Conservation (phyloP, 352 stramenopile species). For the Phytophthora agathidicida region DNA sequence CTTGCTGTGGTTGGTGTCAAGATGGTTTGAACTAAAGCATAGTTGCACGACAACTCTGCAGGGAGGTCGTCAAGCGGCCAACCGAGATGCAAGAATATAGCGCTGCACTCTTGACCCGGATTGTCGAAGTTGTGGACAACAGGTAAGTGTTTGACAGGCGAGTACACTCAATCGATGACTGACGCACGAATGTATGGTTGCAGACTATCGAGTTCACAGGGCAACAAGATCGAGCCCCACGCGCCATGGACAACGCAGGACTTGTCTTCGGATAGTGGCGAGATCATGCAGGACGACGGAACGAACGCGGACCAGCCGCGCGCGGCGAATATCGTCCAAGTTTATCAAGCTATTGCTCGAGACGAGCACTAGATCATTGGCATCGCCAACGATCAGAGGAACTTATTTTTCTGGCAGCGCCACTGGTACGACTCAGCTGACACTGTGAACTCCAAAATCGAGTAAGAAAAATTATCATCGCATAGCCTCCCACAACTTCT, state of each 20-base stretch:
- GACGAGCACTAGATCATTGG: neutral
- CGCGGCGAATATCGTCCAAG: conserved; percentile 4
- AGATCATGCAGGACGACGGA: neutral
- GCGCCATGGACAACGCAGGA: no score
- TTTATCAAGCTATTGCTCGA: conserved; percentile 6
- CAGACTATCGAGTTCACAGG: neutral
- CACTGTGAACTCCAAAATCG: no score
- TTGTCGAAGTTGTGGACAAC: conserved; percentile 14
- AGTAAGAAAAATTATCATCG: no score
- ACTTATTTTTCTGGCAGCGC: no score
- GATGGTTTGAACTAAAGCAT: no score
- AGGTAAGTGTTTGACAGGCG: conserved; percentile 2
- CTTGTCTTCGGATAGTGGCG: no score
- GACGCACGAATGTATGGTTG: neutral
- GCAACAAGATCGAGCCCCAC: neutral
- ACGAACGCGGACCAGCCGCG: neutral
- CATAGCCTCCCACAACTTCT: no score
- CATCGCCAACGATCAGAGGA: no score
- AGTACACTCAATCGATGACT: neutral
- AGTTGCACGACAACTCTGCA: conserved; percentile 4
- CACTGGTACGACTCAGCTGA: no score
- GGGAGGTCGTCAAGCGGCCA: neutral
- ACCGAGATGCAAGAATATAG: conserved; percentile 12
- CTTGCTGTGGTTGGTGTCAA: neutral
- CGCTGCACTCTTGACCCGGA: conserved; percentile 14